Evolutionary conservation across 805 yeast genomes (phyloP).

Genomic region (Kluyveromyces starmeri): DNA sequence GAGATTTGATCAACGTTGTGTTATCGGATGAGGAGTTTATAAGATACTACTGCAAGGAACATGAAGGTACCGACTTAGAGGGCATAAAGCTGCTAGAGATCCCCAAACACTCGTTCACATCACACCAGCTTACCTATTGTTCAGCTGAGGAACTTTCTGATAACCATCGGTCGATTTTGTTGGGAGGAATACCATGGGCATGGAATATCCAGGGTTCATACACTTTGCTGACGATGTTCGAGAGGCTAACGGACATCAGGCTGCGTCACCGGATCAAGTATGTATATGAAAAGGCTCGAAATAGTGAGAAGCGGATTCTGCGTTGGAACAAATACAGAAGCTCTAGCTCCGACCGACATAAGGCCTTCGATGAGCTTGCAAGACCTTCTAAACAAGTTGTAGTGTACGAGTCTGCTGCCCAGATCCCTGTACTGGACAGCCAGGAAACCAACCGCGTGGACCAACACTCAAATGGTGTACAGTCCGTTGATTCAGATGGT

Average conservation of each 20-base stretch:
- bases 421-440: no score
- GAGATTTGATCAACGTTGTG: slow-evolving; percentile 11
- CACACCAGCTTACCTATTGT: slow-evolving; percentile 48
- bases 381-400: not conserved
- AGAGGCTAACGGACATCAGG: slow-evolving; percentile 5
- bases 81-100: slow-evolving; percentile 19
- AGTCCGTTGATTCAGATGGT: no score
- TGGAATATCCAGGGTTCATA: slow-evolving; percentile 35
- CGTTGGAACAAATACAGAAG: slow-evolving; percentile 2
- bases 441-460: no score
- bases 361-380: not conserved
- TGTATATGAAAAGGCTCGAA: not conserved
- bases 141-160: slow-evolving; percentile 39
- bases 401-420: no score
- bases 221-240: slow-evolving; percentile 7
- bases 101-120: slow-evolving; percentile 52
- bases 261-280: slow-evolving; percentile 5
- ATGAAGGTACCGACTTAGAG: slow-evolving; percentile 2
- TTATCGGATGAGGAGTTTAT: slow-evolving; percentile 15
- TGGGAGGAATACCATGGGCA: slow-evolving; percentile 51
- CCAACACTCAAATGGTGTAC: no score
- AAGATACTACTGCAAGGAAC: slow-evolving; percentile 9
- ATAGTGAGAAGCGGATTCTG: not conserved
- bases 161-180: slow-evolving; percentile 38
- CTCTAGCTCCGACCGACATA: slow-evolving; percentile 3